Percentiles rank a stretch among this genome's conserved stretches.
Evolutionary conservation across 116 monocot species (phyloP).

Genomic region (Posidonia oceanica): DNA sequence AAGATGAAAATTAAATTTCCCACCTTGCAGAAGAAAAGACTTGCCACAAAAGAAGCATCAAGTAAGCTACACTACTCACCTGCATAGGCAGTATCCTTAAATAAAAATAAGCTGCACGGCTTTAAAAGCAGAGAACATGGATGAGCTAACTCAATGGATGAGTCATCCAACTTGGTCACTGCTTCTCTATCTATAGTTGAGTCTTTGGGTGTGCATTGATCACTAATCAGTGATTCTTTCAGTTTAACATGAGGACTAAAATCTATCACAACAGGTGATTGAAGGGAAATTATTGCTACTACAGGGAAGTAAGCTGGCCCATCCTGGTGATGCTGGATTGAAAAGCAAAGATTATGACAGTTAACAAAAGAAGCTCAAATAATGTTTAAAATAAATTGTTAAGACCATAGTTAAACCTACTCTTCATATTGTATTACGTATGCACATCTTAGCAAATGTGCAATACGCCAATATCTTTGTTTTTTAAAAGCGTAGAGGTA

Average conservation of each 20-base stretch:
- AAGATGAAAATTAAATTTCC: not conserved
- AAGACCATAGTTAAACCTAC: too few species aligned
- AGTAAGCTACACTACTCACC: slow-evolving; percentile 20
- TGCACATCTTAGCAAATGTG: too few species aligned
- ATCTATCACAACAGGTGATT: slow-evolving; percentile 64
- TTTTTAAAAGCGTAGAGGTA: too few species aligned
- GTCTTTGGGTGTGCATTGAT: slow-evolving; percentile 6
- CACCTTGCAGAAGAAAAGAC: not conserved
- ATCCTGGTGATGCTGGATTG: slow-evolving; percentile 85
- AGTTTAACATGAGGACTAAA: slow-evolving; percentile 63
- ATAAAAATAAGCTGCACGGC: slow-evolving; percentile 81
- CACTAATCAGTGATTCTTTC: slow-evolving; percentile 10
- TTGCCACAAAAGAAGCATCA: not conserved
- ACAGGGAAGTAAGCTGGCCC: slow-evolving; percentile 96
- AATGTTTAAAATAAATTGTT: too few species aligned
- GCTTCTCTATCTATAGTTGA: not conserved
- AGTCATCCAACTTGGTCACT: slow-evolving; percentile 2
- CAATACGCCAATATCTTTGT: too few species aligned
- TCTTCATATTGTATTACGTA: too few species aligned
- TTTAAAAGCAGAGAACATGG: slow-evolving; percentile 52
- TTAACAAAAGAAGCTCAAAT: too few species aligned
- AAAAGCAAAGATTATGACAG: not conserved
- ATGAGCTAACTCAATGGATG: not conserved
- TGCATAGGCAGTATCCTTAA: slow-evolving; percentile 87
- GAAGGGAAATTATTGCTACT: slow-evolving; percentile 81